Conservation (phyloP, 441 rosid genomes). For the Melastoma candidum region DNA sequence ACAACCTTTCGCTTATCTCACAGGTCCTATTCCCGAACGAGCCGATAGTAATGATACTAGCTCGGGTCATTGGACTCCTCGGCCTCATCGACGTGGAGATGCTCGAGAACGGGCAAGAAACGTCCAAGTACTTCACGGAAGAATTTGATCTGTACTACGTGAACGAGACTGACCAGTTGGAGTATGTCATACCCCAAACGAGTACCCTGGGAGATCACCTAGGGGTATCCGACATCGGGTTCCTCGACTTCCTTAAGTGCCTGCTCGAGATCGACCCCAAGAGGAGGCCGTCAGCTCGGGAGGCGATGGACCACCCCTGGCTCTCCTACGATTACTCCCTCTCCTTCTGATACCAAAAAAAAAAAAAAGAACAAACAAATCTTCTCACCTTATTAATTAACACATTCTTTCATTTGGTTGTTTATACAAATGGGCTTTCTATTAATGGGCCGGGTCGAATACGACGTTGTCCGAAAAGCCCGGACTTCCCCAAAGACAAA, state of each 20-base stretch:
- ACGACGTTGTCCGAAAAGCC: too few relatives aligned
- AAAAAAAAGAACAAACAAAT: too few relatives aligned
- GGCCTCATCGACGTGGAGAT: conserved; percentile 73
- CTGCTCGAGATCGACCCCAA: conserved; percentile 73
- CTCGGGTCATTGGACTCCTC: conserved; percentile 54
- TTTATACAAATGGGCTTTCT: too few relatives aligned
- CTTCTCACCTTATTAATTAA: too few relatives aligned
- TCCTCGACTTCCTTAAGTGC: conserved; percentile 46
- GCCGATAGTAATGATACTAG: conserved; percentile 64
- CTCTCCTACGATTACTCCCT: conserved; percentile 33
- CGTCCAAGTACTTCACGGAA: conserved; percentile 69
- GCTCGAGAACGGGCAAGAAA: conserved; percentile 71
- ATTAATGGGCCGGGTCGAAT: too few relatives aligned
- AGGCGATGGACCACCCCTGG: conserved; percentile 85
- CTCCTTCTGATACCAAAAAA: background rate
- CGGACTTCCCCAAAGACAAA: too few relatives aligned
- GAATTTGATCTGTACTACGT: conserved; percentile 62
- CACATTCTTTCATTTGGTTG: too few relatives aligned
- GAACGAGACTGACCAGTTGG: conserved; percentile 62
- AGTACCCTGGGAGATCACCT: conserved; percentile 56
- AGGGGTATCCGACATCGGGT: conserved; percentile 41
- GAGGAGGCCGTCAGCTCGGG: conserved; percentile 63
- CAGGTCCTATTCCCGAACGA: conserved; percentile 91
- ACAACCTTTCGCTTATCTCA: background rate
- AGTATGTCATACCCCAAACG: conserved; percentile 64